Conservation (phyloP, 2,329 filamentous ascomycete genomes). For the Fusarium odoratissimum region DNA sequence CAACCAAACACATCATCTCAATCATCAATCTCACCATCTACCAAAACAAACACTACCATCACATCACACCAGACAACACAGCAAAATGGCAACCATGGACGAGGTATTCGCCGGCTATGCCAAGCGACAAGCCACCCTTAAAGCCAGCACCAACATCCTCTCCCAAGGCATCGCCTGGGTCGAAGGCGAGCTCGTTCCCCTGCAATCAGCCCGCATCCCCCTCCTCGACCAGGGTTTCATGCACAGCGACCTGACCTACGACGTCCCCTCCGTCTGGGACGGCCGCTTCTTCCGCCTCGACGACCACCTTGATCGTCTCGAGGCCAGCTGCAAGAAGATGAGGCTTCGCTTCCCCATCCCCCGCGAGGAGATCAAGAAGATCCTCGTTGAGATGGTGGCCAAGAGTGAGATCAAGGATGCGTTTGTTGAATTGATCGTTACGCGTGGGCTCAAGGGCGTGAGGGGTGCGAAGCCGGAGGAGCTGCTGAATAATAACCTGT, state of each 20-base stretch:
- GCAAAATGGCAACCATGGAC: conserved; percentile 57
- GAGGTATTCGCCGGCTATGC: conserved; percentile 55
- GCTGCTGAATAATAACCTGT: conserved; percentile 56
- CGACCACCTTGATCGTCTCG: conserved; percentile 59
- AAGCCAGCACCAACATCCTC: conserved; percentile 15
- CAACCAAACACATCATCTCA: neutral
- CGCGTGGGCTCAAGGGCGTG: conserved; percentile 58
- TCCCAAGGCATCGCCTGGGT: conserved; percentile 61
- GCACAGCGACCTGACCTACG: conserved; percentile 64
- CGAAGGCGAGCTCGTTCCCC: conserved; percentile 55
- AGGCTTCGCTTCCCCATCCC: conserved; percentile 57
- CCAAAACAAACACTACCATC: neutral
- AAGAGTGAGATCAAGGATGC: conserved; percentile 61
- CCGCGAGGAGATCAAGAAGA: conserved; percentile 52
- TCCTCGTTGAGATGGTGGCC: conserved; percentile 57
- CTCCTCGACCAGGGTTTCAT: conserved; percentile 64
- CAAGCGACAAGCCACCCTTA: conserved; percentile 43
- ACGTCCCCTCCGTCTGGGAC: conserved; percentile 64
- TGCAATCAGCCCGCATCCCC: conserved; percentile 61
- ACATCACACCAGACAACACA: neutral
- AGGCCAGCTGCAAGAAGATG: conserved; percentile 58
- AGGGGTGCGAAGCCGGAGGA: conserved; percentile 51
- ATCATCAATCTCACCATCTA: neutral
- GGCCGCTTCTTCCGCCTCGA: conserved; percentile 64
- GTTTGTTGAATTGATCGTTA: conserved; percentile 63